phyloP scores from a whole-genome alignment of 345 rosid species.

The Acer negundo region DNA sequence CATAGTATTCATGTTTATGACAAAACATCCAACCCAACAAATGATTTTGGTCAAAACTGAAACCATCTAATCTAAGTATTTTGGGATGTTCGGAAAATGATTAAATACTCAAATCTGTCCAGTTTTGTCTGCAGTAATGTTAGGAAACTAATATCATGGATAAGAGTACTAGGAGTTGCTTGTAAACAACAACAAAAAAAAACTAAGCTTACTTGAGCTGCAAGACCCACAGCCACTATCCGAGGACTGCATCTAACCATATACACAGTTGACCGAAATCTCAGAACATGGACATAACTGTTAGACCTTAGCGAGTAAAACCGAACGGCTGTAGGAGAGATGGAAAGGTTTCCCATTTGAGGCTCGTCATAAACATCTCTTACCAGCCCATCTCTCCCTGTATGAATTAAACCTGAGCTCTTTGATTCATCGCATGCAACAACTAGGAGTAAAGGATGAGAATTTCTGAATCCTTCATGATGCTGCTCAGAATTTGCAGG shows the following conservation, averaged over 20 bases:
- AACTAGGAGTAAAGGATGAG: slow-evolving; percentile 90
- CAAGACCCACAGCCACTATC: slow-evolving; percentile 87
- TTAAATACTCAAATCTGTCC: neutral
- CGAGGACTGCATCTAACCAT: slow-evolving; percentile 92
- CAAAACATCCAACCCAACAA: slow-evolving; percentile 18
- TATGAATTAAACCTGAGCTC: slow-evolving; percentile 35
- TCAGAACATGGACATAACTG: slow-evolving; percentile 81
- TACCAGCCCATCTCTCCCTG: slow-evolving; percentile 60
- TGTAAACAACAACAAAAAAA: neutral
- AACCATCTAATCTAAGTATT: slow-evolving; percentile 21
- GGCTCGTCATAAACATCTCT: slow-evolving; percentile 61
- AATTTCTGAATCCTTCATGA: slow-evolving; percentile 75
- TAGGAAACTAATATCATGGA: neutral
- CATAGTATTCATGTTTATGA: slow-evolving; percentile 4
- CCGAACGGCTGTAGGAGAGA: slow-evolving; percentile 76
- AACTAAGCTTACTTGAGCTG: slow-evolving; percentile 68
- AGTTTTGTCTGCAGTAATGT: neutral
- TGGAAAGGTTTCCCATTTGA: slow-evolving; percentile 46
- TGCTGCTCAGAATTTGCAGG: slow-evolving; percentile 71
- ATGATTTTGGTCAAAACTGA: slow-evolving; percentile 10
- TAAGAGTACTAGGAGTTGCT: slow-evolving; percentile 9
- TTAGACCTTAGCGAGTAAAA: slow-evolving; percentile 90
- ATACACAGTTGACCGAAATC: slow-evolving; percentile 89
- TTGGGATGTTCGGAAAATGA: neutral
- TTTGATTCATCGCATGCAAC: slow-evolving; percentile 87